These are phyloP conservation scores for Suhomyces wounanorum DNA, from an alignment of 1,139 yeast species.

Conservation along the genomic window DNA sequence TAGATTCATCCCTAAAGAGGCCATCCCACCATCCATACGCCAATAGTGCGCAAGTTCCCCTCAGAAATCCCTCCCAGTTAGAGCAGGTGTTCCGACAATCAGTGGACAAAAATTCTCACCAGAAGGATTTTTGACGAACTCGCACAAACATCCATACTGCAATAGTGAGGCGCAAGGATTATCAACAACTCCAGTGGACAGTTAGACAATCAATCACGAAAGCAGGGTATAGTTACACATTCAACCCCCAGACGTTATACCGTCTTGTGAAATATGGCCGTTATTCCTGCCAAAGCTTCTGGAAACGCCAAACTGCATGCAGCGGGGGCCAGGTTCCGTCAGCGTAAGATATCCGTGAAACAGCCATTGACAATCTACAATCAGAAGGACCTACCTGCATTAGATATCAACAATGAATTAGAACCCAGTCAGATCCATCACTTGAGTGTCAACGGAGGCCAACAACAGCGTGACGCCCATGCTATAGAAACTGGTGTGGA, in stretches of 20 bases:
- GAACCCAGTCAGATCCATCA: constrained; percentile 51
- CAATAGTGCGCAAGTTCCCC: constrained; percentile 4
- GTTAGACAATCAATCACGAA: constrained; percentile 6
- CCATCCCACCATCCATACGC: constrained; percentile 4
- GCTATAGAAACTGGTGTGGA: constrained; percentile 98
- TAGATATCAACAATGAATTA: constrained; percentile 52
- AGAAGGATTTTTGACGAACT: constrained; percentile 8
- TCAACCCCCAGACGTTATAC: constrained; percentile 6
- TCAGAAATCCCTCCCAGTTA: neutral
- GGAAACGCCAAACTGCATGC: constrained; percentile 39
- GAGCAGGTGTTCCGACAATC: neutral
- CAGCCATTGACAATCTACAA: constrained; percentile 80
- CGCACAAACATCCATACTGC: constrained; percentile 16
- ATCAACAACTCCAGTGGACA: constrained; percentile 1
- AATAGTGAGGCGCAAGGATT: constrained; percentile 10
- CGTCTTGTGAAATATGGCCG: constrained; percentile 17
- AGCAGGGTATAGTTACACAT: constrained; percentile 1
- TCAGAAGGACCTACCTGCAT: constrained; percentile 77
- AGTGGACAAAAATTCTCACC: constrained; percentile 9
- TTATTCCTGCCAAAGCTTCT: constrained; percentile 24
- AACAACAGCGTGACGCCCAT: constrained; percentile 80
- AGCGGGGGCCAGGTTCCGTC: constrained; percentile 76
- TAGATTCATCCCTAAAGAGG: constrained; percentile 4
- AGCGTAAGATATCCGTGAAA: constrained; percentile 87
- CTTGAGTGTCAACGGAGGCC: constrained; percentile 41